phyloP scores from a whole-genome alignment of 2,329 filamentous ascomycete species.

The Penicillium nordicum region DNA sequence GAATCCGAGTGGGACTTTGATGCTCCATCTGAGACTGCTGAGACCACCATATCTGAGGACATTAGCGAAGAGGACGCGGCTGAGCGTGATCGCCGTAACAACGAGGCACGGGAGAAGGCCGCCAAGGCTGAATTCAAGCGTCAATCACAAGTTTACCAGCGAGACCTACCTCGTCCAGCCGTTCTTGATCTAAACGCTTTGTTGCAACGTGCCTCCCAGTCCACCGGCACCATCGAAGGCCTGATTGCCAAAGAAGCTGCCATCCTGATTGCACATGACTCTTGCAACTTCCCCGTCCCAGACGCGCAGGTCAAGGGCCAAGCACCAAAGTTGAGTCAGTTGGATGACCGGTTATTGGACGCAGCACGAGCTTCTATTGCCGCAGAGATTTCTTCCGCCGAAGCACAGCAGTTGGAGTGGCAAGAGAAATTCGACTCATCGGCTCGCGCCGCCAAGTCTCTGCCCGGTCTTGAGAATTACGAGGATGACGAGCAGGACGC shows the following conservation, averaged over 20 bases:
- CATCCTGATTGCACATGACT: conserved; percentile 76
- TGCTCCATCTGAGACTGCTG: conserved; percentile 75
- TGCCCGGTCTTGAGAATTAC: conserved; percentile 80
- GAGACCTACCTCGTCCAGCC: conserved; percentile 71
- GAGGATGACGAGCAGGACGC: conserved; percentile 68
- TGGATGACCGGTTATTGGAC: conserved; percentile 69
- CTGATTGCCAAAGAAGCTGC: conserved; percentile 75
- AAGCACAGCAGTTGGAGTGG: conserved; percentile 45
- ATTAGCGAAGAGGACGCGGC: conserved; percentile 65
- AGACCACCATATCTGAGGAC: conserved; percentile 51
- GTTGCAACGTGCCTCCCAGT: conserved; percentile 58
- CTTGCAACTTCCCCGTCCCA: conserved; percentile 67
- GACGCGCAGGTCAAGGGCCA: conserved; percentile 63
- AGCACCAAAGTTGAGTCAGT: conserved; percentile 56
- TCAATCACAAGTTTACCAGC: conserved; percentile 89
- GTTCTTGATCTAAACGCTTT: conserved; percentile 68
- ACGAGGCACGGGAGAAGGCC: conserved; percentile 59
- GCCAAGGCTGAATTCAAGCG: conserved; percentile 70
- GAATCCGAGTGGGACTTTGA: conserved; percentile 90
- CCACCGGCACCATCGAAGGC: conserved; percentile 62
- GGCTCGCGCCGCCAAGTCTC: conserved; percentile 46
- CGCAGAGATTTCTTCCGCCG: conserved; percentile 58
- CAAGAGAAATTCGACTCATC: conserved; percentile 50
- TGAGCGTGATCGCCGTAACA: conserved; percentile 69
- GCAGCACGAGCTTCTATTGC: conserved; percentile 74